Evolutionary conservation across 2,329 filamentous ascomycete genomes (phyloP), one percentile per base, ranked within the genome.

Genomic region (Calonectria multiphialidica): DNA sequence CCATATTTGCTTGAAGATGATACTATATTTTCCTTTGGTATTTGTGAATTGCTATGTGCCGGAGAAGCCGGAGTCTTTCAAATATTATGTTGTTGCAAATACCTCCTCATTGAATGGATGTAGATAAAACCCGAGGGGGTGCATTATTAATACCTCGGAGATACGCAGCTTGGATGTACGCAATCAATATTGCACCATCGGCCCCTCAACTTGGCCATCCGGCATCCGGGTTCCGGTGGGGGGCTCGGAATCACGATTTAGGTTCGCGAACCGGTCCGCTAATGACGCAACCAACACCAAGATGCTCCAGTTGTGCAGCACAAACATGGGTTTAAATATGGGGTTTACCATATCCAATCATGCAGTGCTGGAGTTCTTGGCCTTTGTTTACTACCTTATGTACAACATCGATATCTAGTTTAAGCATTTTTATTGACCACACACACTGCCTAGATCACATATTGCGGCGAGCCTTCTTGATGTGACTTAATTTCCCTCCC

Each of bases 1-100:
- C 65, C 76, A 78, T 77, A 12, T 18, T 59, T 18, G 5, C 3
- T 18, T 25, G 23, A 10, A 3, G 15, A 37, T 23, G n/a, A 13
- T 30, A 8, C 28, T 30, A 25, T 57, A 25, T 25, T 23, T 55
- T 55, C 28, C 12, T 33, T 37, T 40, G 53, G n/a, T 23, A 9
- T 16, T 23, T 23, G 9, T 15, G n/a, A 25, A 25, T 8, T 1
- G 15, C 13, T 40, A 2, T 10, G 15, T 10, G 10, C 12, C 9
- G 23, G 53, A 40, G 21, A 40, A 18, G 13, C 18, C n/a, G 30
- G 9, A 37, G 21, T 59, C 4, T 5, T 16, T 25, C 25, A 3
- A 13, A 59, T 1, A 18, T 13, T 10, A 28, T 59, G 53, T 2
- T 40, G 53, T 59, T 40, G 53, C 12, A 15, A 57, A 57, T 40